Evolutionary conservation across 2,329 filamentous ascomycete species (phyloP), one percentile per base, ranked within the genome.

Genomic region (Penicillium frequentans): DNA sequence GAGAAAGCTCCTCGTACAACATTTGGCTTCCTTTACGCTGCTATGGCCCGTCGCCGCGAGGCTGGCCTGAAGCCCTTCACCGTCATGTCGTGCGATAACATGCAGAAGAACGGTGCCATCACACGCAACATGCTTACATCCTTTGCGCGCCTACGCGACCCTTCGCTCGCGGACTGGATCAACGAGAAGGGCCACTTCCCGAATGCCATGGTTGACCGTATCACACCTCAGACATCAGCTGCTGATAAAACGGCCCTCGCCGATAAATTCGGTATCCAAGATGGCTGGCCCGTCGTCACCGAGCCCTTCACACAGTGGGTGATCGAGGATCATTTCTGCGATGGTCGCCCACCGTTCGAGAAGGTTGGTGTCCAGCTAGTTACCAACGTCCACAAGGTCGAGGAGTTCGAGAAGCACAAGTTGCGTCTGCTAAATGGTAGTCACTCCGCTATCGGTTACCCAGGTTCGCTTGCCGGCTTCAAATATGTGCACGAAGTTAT

Each of bases 281-380:
- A 83, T 61, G 66, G 72, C 4, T 83, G 81, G 81, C 81, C 81
- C 0, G 81, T 83, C 6, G 81, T 83, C 21, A 83, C 81, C 0
- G 81, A 83, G 74, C 81, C 81, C 39, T 83, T 83, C 57, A 82
- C 79, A 76, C 81, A 83, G 70, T 82, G 81, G 81, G 81, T 83
- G 1, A 73, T 83, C 49, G 81, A 83, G 70, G 81, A 83, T 71
- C 72, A 78, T 56, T 83, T 83, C 68, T 72, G 64, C 58, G 75
- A 82, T 56, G 81, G 80, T 37, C 81, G 81, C 45, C 81, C 81
- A 26, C 73, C 78, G 0, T 81, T 83, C 48, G 81, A 83, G 46
- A 79, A 80, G 69, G 81, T 79, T 42, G 81, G 81, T 53, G 80
- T 81, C 3, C 80, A 83, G 73, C 75, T 83, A 7, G 81, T 83